Base-by-base conservation (phyloP, 352 stramenopile species). In the Pythium dissotocum region DNA sequence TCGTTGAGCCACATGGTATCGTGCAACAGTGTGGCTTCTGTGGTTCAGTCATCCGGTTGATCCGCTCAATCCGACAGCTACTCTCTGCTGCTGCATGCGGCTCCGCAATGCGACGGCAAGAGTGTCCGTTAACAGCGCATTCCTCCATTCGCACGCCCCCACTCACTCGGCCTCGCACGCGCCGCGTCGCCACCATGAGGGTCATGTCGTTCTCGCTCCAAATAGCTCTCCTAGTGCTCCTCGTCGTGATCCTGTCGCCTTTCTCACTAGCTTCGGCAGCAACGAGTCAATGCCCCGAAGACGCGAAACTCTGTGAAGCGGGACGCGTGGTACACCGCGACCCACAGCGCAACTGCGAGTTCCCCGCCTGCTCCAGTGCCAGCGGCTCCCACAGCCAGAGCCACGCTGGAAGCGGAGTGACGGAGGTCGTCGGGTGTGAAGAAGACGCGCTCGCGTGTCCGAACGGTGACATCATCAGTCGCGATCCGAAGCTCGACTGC, bases 381-480 rank as follows among this genome's bases (percentile, higher is more conserved):
- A 44, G 5, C 36, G 36, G 7, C 12, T 44, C 36, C 36, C 36
- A 44, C 12, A 16, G 36, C 7, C 7, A 16, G 8, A 44, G 36
- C 36, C 36, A 44, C 36, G 36, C 12, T 3, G 36, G 36, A 7
- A 44, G 36, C 12, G 12, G 36, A 5, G 16, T n/a, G 16, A 5
- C 9, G 14, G 30, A 32, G 18, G 55, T 61, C 33, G 18, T n/a
- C 24, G 56, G 36, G 4, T 87, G 81, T 53, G 38, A 35, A n/a
- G 81, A 89, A 69, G 75, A 84, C 38, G 76, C 69, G n/a, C 59
- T 85, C 61, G 38, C 55, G 14, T 52, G 77, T 58, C 10, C 63
- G 42, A 30, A 59, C 49, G 63, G 62, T 16, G 10, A 35, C 30
- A 53, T 71, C 0, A 38, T 80, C 9, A 52, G 42, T 6, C 75